A percentile compares a stretch with the other conserved stretches of the same genome.
These are phyloP conservation scores for Bombardia bombarda DNA, from an alignment of 495 filamentous ascomycete genomes.

Conservation along the genomic window DNA sequence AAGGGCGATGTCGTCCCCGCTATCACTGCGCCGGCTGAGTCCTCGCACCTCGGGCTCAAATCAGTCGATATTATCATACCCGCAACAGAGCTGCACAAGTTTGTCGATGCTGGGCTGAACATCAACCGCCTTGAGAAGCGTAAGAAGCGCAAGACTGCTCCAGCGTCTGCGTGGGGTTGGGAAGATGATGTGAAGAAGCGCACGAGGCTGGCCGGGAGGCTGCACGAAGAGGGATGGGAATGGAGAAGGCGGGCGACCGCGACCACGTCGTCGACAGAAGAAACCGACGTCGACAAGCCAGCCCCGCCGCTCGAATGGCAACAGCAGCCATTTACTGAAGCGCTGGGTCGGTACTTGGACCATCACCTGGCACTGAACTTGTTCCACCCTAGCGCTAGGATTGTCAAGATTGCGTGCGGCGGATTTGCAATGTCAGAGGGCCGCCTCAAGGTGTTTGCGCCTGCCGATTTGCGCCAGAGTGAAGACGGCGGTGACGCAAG, in stretches of 20 bases:
- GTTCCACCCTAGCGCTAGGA: slow-evolving; percentile 36
- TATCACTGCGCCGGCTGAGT: background rate
- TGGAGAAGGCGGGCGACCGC: slow-evolving; percentile 21
- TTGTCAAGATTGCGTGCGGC: slow-evolving; percentile 35
- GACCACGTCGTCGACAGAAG: background rate
- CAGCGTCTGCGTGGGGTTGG: slow-evolving; percentile 8
- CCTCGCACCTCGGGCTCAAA: slow-evolving; percentile 24
- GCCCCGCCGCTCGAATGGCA: too few species aligned
- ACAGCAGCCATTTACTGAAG: slow-evolving; percentile 39
- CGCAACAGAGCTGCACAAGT: slow-evolving; percentile 20
- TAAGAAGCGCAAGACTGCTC: slow-evolving; percentile 4
- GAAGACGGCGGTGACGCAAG: background rate
- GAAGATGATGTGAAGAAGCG: slow-evolving; percentile 23
- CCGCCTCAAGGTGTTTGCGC: slow-evolving; percentile 34
- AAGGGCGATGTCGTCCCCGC: background rate
- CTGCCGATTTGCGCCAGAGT: slow-evolving; percentile 1
- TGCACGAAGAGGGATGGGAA: slow-evolving; percentile 39
- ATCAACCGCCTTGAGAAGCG: background rate
- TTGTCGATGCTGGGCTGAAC: slow-evolving; percentile 7
- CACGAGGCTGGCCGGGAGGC: slow-evolving; percentile 26
- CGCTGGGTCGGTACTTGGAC: slow-evolving; percentile 30
- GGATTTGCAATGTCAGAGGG: slow-evolving; percentile 38
- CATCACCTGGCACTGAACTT: slow-evolving; percentile 34
- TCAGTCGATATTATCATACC: slow-evolving; percentile 36
- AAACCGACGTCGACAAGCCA: background rate